phyloP scores from a whole-genome alignment of 805 yeast genomes.

The Brettanomyces naardenensis region DNA sequence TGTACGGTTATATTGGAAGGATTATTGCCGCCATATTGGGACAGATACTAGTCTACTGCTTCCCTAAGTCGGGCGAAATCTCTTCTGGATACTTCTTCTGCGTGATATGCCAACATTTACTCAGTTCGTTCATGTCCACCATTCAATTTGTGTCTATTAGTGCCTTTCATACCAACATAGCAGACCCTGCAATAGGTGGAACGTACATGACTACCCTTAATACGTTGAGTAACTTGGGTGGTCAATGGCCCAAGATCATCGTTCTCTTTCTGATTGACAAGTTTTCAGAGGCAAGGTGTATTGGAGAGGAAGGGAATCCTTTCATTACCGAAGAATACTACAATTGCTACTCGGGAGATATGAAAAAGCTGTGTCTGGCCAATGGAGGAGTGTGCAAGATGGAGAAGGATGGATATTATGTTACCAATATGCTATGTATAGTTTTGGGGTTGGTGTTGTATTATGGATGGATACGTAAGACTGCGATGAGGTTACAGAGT shows the following conservation, averaged over 20 bases:
- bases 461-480: conserved; percentile 54
- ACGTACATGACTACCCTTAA: conserved; percentile 96
- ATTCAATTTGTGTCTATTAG: conserved; percentile 91
- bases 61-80: conserved; percentile 52
- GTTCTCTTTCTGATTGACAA: conserved; percentile 74
- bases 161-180: conserved; percentile 91
- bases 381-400: conserved; percentile 49
- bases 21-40: conserved; percentile 69
- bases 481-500: conserved; percentile 57
- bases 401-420: conserved; percentile 75
- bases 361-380: conserved; percentile 42
- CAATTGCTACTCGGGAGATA: conserved; percentile 22
- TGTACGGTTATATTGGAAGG: conserved; percentile 79
- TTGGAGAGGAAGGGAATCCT: conserved; percentile 13
- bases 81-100: conserved; percentile 50
- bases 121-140: conserved; percentile 89
- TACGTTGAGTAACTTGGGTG: conserved; percentile 88
- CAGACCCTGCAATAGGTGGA: conserved; percentile 95
- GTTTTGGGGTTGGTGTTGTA: conserved; percentile 56
- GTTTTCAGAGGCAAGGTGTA: conserved; percentile 62
- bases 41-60: conserved; percentile 59
- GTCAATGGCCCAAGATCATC: conserved; percentile 93
- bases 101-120: conserved; percentile 74
- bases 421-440: conserved; percentile 68
- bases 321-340: conserved; percentile 20